Evolutionary conservation across 495 filamentous ascomycete genomes (phyloP).

Genomic region (Penicillium riverlandense): DNA sequence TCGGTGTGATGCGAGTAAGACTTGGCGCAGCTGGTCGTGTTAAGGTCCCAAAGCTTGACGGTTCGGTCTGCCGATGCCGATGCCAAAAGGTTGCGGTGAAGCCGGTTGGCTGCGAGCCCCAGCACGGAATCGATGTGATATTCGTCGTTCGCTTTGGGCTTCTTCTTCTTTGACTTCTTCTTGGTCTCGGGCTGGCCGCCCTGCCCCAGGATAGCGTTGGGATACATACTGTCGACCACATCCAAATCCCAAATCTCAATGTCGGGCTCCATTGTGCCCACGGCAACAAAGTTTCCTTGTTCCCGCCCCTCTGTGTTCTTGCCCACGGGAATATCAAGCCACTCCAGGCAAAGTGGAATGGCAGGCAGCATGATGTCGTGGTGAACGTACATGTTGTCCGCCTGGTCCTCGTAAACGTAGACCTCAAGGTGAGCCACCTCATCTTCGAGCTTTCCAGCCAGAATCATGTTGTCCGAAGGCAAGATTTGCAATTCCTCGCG

Average conservation of each 20-base stretch:
- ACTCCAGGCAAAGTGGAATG: conserved; percentile 91
- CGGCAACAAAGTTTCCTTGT: conserved; percentile 79
- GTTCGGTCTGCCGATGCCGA: conserved; percentile 95
- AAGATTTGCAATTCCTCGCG: conserved; percentile 92
- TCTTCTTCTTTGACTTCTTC: conserved; percentile 75
- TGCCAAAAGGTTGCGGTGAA: conserved; percentile 90
- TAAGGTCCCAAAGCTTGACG: conserved; percentile 95
- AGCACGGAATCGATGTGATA: conserved; percentile 94
- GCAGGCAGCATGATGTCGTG: conserved; percentile 99
- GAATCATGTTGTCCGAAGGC: conserved; percentile 81
- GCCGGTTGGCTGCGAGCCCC: conserved; percentile 81
- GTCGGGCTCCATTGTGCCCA: conserved; percentile 96
- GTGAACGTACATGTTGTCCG: conserved; percentile 96
- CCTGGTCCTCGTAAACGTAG: conserved; percentile 92
- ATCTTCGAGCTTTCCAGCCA: conserved; percentile 91
- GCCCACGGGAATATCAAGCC: conserved; percentile 82
- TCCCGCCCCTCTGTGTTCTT: conserved; percentile 50
- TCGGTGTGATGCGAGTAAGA: conserved; percentile 88
- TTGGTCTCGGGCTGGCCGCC: conserved; percentile 47
- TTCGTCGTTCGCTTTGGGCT: conserved; percentile 77
- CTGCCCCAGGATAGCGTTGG: conserved; percentile 92
- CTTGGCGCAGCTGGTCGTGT: conserved; percentile 84
- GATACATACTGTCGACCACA: conserved; percentile 93
- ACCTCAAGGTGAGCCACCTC: conserved; percentile 95
- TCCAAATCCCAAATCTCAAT: conserved; percentile 99